Evolutionary conservation across 352 stramenopile genomes (phyloP), one percentile per base, ranked within the genome.

Genomic region (Phytophthora boehmeriae): DNA sequence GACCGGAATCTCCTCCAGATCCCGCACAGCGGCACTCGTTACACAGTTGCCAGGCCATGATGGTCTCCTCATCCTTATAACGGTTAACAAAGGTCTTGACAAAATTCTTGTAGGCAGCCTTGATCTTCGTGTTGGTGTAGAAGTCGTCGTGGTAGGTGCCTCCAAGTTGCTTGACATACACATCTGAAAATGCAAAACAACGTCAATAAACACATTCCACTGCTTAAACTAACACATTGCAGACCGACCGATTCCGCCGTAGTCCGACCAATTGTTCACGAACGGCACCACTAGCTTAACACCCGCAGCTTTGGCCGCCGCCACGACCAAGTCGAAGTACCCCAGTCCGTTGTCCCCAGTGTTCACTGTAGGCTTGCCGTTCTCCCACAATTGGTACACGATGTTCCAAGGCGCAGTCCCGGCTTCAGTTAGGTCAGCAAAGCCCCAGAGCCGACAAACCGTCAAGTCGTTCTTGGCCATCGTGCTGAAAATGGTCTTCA

Each of bases 221-320:
- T 6, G 3, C 25, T 30, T 9, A 13, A 16, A 3, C n/a, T 27
- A 35, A n/a, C 35, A n/a, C 10, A 16, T 2, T 8, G 3, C 9
- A 42, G 17, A 8, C 20, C 32, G 6, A 30, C 25, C 25, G 25
- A 30, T 30, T 30, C 25, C 25, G 25, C 25, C 25, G 25, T 30
- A 71, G 52, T 71, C 66, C 9, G 66, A 71, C 66, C 66, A 75
- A 30, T 71, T 75, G 66, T 75, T 75, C 27, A 75, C 68, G 14
- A 72, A 56, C 19, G 67, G 67, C 47, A 75, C 67, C 14, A 75
- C 59, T n/a, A 76, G 54, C 36, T 76, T 73, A 20, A 76, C 63
- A 16, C 68, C 68, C 2, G 68, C 68, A 13, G 63, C 63, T 25
- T 73, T 76, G 13, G 68, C 68, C 2, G 68, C 68, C 2, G 54